Base-by-base conservation (phyloP, 108 stramenopile species). In the Schizochytrium sp. region DNA sequence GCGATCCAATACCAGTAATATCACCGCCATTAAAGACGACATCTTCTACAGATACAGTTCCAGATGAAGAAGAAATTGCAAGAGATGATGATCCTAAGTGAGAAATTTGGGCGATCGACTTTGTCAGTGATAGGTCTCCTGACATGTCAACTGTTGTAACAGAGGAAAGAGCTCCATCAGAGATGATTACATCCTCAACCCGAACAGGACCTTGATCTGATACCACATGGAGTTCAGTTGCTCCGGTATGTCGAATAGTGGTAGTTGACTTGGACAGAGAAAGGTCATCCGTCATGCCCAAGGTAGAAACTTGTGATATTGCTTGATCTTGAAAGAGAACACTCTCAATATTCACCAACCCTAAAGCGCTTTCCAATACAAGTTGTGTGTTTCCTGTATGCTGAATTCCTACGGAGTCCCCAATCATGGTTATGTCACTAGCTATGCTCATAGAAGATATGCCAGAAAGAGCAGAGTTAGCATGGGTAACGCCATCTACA, bases 221-320 rank as follows among this genome's bases (percentile, higher is more conserved):
- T 5, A 55, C 12, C 50, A 83, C 15, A 53, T 0, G 7, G 5
- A 83, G 76, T 40, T 28, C 17, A 1, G 2, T 55, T n/a, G 47
- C 3, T 7, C 76, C 76, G 17, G 47, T 55, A 40, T 83, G 76
- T 5, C 47, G 50, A 1, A 83, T 83, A 5, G 47, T 83, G 0
- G 76, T 12, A 40, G 49, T 53, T 5, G 5, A 17, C 5, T 15
- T 38, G 15, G 64, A 8, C 12, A 69, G 28, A 44, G 64, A 28
- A 0, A 69, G 15, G 28, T 69, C 64, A 83, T 49, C 76, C 13
- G 76, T 19, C 76, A 83, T 83, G 45, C 5, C 76, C 28, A 83
- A 38, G 15, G 47, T 55, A 40, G 76, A 83, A 13, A 83, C 47
- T 42, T 83, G 47, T 40, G 76, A 83, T 47, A 83, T 42, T 38